These are phyloP conservation scores for Micractinium conductrix DNA, from an alignment of 139 green algal genomes.

Conservation along the genomic window DNA sequence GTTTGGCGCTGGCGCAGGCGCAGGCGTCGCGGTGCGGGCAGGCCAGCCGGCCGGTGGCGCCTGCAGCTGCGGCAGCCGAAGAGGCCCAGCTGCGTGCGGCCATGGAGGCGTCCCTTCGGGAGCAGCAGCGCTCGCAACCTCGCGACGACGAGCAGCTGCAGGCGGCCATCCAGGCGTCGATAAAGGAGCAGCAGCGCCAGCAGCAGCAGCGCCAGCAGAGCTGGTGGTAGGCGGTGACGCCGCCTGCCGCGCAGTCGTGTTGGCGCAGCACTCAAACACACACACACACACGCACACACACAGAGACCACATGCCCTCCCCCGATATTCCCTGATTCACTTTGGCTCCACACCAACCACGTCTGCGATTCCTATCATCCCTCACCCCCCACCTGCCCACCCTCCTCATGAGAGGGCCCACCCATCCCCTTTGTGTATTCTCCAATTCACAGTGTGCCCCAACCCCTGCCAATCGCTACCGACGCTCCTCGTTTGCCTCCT, in stretches of 20 bases:
- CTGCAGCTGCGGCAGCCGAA: background rate
- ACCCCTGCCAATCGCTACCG: no score
- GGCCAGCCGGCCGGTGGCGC: background rate
- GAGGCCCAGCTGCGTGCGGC: slow-evolving; percentile 29
- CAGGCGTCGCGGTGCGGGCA: background rate
- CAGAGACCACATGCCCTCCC: no score
- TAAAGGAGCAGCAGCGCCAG: background rate
- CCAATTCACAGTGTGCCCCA: no score
- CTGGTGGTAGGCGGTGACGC: background rate
- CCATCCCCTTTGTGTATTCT: no score
- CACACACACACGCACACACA: no score
- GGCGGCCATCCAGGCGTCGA: slow-evolving; percentile 6
- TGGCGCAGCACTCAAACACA: no score
- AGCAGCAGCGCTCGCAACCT: background rate
- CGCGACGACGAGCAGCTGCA: slow-evolving; percentile 10
- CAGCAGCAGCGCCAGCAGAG: background rate
- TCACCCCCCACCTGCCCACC: no score
- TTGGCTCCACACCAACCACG: no score
- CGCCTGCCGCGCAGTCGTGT: background rate
- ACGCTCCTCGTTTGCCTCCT: no score
- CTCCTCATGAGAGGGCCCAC: no score
- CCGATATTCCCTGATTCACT: no score
- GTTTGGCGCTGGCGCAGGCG: slow-evolving; percentile 25
- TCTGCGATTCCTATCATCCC: no score
- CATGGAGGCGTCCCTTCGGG: slow-evolving; percentile 36